Evolutionary conservation across 1,284 basidiomycete species (phyloP).

Genomic region (Cutaneotrichosporon cutaneum): DNA sequence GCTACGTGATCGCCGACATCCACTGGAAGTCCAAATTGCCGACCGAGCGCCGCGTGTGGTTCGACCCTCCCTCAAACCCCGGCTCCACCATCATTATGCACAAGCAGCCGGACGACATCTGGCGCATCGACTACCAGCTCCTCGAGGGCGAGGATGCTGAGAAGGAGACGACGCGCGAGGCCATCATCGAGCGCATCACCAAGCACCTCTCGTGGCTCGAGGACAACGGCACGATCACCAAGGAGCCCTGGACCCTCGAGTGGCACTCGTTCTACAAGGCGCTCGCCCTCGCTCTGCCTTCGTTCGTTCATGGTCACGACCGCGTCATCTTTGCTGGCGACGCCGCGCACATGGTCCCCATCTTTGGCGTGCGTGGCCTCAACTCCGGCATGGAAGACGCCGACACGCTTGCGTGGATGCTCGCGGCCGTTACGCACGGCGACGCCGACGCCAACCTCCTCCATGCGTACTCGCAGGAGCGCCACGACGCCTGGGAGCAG

Average conservation of each 20-base stretch:
- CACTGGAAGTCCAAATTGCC: constrained; percentile 25
- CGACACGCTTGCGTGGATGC: constrained; percentile 26
- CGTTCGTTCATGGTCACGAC: constrained; percentile 16
- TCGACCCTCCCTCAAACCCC: constrained; percentile 25
- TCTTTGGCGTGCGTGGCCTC: constrained; percentile 26
- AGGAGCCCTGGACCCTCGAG: constrained; percentile 27
- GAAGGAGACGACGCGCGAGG: constrained; percentile 21
- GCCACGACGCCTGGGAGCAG: constrained; percentile 27
- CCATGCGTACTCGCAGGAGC: constrained; percentile 21
- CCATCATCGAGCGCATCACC: constrained; percentile 21
- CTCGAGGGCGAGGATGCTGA: constrained; percentile 18
- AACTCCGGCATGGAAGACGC: constrained; percentile 29
- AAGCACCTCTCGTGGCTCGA: constrained; percentile 27
- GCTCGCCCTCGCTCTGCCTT: constrained; percentile 21
- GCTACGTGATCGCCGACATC: constrained; percentile 27
- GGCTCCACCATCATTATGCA: constrained; percentile 27
- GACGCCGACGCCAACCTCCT: constrained; percentile 20
- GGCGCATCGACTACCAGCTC: constrained; percentile 30
- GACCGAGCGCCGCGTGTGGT: constrained; percentile 22
- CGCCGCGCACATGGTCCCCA: constrained; percentile 27
- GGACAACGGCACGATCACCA: constrained; percentile 27
- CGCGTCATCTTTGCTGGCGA: constrained; percentile 25
- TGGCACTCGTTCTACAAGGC: constrained; percentile 30
- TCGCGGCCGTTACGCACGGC: constrained; percentile 18
- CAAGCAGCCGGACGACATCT: constrained; percentile 29